A percentile compares a stretch with the other conserved stretches of the same genome.
phyloP scores from a whole-genome alignment of 108 stramenopile species.

The Nannochloropsis granulata region DNA sequence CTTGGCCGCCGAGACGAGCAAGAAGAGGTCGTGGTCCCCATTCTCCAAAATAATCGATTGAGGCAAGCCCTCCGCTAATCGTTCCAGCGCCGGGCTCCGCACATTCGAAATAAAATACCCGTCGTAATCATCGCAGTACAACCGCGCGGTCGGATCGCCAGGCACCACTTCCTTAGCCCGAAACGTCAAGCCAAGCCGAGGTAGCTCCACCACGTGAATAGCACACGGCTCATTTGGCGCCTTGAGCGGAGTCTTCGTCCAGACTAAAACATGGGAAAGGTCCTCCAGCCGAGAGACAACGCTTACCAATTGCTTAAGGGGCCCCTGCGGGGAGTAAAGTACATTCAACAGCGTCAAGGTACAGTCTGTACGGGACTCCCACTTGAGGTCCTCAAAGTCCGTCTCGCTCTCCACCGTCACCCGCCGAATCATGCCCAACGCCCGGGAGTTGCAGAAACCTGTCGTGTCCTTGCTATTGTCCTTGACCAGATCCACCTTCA shows the following conservation, averaged over 20 bases:
- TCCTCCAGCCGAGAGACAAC: slow-evolving; percentile 78
- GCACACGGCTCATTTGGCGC: slow-evolving; percentile 52
- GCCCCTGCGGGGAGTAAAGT: slow-evolving; percentile 55
- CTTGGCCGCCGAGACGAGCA: slow-evolving; percentile 75
- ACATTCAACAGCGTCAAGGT: slow-evolving; percentile 62
- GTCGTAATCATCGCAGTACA: background rate
- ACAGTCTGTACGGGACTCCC: slow-evolving; percentile 47
- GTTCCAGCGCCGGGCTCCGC: slow-evolving; percentile 45
- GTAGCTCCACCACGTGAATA: slow-evolving; percentile 76
- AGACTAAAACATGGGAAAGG: slow-evolving; percentile 80
- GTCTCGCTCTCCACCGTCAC: slow-evolving; percentile 46
- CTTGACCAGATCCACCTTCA: slow-evolving; percentile 13
- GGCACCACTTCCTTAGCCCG: slow-evolving; percentile 43
- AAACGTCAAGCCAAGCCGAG: slow-evolving; percentile 84
- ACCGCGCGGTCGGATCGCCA: slow-evolving; percentile 20
- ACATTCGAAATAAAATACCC: background rate
- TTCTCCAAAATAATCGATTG: slow-evolving; percentile 85
- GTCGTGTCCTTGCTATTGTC: slow-evolving; percentile 40
- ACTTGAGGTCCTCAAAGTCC: slow-evolving; percentile 38
- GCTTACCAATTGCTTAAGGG: slow-evolving; percentile 64
- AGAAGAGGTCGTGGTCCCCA: slow-evolving; percentile 79
- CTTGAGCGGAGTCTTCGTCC: slow-evolving; percentile 59
- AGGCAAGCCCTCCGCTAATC: slow-evolving; percentile 59
- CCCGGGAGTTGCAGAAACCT: slow-evolving; percentile 70
- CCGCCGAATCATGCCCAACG: slow-evolving; percentile 60